Evolutionary conservation across 164 flowering plant genomes (phyloP), one percentile per base, ranked within the genome.

Genomic region (Chimonanthus salicifolius): DNA sequence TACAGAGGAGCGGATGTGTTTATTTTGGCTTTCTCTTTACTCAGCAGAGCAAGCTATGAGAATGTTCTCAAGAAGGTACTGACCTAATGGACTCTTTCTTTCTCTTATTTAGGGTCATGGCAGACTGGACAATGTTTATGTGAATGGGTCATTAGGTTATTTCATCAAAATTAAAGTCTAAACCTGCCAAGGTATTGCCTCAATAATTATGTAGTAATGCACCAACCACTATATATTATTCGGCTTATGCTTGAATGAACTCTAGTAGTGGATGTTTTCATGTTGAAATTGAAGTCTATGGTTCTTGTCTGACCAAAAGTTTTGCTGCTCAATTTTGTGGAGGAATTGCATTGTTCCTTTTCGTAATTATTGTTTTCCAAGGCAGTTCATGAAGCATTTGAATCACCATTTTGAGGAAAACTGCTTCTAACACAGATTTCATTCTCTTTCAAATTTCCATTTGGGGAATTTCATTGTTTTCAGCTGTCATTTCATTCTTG

Each of bases 1-100:
- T 96, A 96, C 79, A 88, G 99, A 82, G 97, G 98, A 71, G 98
- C 99, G 54, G 99, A 96, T 74, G 84, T 96, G 21, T 96, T 96
- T 83, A 97, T 96, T 50, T 78, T 96, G 75, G 99, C 99, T 60
- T 96, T 96, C 84, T 94, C 98, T 60, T 86, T 96, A 68, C 89
- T 96, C 74, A 94, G 98, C 76, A 87, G 90, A 77, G 97, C 99
- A 60, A 94, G 99, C 84, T 96, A 94, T 81, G 99, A 96, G 80
- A 96, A 96, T 91, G 95, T 96, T 70, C 94, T 94, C 47, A 96
- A 96, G 85, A 96, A 96, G 99, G 99, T 92, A 82, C 20, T 69
- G 3, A 33, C 70, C 46, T 5, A 71, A 16, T 46, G 4, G 20
- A 46, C 62, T 33, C 33, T 13, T 64, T 62, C 9, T 66, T 11